These are phyloP conservation scores for Neurospora hispaniola DNA, from an alignment of 495 filamentous ascomycete genomes.

Conservation along the genomic window DNA sequence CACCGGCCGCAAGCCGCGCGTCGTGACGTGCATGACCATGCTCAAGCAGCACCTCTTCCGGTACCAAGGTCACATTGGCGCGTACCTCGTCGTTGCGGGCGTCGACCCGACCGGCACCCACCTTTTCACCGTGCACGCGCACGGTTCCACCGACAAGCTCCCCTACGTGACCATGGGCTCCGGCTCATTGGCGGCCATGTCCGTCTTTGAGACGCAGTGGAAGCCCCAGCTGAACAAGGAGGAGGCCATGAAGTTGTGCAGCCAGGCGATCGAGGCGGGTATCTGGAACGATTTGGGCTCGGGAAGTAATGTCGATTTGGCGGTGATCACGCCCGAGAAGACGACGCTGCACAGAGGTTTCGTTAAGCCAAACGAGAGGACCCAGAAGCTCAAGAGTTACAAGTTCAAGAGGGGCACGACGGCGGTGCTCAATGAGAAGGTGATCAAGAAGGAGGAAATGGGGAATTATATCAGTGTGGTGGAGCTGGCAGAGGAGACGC, in stretches of 20 bases:
- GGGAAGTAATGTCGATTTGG: constrained; percentile 94
- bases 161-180: constrained; percentile 99
- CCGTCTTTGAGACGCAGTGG: constrained; percentile 96
- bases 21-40: constrained; percentile 99
- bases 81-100: constrained; percentile 95
- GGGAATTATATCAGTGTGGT: constrained; percentile 91
- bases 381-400: constrained; percentile 87
- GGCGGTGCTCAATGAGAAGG: constrained; percentile 83
- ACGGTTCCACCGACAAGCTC: constrained; percentile 97
- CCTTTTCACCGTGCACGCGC: constrained; percentile 96
- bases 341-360: constrained; percentile 84
- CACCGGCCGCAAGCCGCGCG: constrained; percentile 89
- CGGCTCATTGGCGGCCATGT: constrained; percentile 93
- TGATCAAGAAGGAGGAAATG: constrained; percentile 86
- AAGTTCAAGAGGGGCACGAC: constrained; percentile 82
- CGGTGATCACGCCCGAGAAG: constrained; percentile 88
- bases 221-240: constrained; percentile 67
- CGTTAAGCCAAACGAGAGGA: constrained; percentile 84
- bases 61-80: constrained; percentile 95
- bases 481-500: constrained; percentile 52
- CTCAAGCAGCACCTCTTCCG: constrained; percentile 99
- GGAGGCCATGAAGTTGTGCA: constrained; percentile 70
- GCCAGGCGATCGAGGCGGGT: constrained; percentile 87
- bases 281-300: constrained; percentile 99
- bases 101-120: constrained; percentile 95